Base-by-base conservation (phyloP, 495 filamentous ascomycete genomes). In the Aspergillus mulundensis region DNA sequence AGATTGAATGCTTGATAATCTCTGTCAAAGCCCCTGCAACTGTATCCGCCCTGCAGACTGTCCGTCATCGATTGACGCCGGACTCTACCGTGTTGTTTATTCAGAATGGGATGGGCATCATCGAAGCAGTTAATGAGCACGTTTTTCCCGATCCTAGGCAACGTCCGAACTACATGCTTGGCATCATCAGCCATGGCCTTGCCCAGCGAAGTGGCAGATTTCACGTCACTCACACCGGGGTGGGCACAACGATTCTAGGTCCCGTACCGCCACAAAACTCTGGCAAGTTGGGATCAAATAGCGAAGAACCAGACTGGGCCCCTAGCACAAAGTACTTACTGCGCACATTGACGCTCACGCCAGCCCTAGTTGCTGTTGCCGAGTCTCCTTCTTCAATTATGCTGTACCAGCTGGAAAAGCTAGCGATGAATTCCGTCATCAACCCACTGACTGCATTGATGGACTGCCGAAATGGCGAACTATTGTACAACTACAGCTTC, bases 361-460 rank as follows among this genome's bases (percentile, higher is more conserved):
- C 79, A 1, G 68, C 71, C 8, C 67, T 82, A 25, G 75, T 77
- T 45, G 77, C 77, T 11, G 63, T 75, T 11, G 75, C 71, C 1
- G 77, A 77, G 36, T 65, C 70, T 5, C 73, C 78, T 5, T 69
- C 75, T 7, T 66, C 66, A 25, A 45, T 81, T 20, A 36, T 77
- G 3, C 72, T 77, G 57, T 72, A 84, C 30, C 86, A 95, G 67
- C 76, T 96, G 8, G 86, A 92, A 51, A 87, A 95, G 64, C 76
- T 97, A 1, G 88, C 85, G 12, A 77, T 92, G 57, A 94, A 95
- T 65, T 76, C 82, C 38, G 72, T 93, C 47, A 84, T 97, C 51
- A 90, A 94, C 64, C 90, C 93, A 0, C 68, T 97, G 5, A 93
- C 91, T 0, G 87, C 81, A 4, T 65, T 95, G 2, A 74, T 89